Evolutionary conservation across 2,329 filamentous ascomycete genomes (phyloP).

Genomic region (Colletotrichum cuscutae): DNA sequence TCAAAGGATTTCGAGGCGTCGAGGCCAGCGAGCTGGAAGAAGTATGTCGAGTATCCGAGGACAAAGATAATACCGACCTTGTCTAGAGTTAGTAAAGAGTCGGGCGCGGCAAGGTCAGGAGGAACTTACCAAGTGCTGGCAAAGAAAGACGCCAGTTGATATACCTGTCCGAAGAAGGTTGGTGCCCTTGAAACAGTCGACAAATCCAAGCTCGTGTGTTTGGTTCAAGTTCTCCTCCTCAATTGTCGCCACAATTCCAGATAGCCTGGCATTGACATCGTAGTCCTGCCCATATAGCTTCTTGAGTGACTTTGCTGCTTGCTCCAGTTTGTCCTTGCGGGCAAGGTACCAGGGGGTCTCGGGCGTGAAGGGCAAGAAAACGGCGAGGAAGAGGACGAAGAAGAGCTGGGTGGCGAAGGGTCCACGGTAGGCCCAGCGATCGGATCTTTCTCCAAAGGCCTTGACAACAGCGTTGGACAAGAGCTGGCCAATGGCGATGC

Average conservation of each 20-base stretch:
- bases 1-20: conserved; percentile 48
- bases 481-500: conserved; percentile 71
- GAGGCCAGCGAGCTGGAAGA: conserved; percentile 57
- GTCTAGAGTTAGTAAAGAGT: neutral
- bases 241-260: conserved; percentile 65
- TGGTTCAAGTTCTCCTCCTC: conserved; percentile 59
- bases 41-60: conserved; percentile 67
- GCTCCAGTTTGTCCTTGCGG: conserved; percentile 50
- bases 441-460: conserved; percentile 49
- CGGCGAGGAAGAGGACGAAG: conserved; percentile 56
- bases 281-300: conserved; percentile 57
- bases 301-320: conserved; percentile 52
- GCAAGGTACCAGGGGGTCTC: conserved; percentile 63
- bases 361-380: conserved; percentile 56
- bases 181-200: conserved; percentile 60
- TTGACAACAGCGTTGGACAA: conserved; percentile 60
- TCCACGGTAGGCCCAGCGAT: conserved; percentile 60
- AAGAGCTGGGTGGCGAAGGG: conserved; percentile 62
- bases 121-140: conserved; percentile 73
- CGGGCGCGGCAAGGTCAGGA: conserved; percentile 45
- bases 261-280: conserved; percentile 58
- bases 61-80: conserved; percentile 41
- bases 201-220: conserved; percentile 59
- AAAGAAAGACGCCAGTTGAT: conserved; percentile 69
- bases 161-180: conserved; percentile 66